Evolutionary conservation across 345 rosid genomes (phyloP).

Genomic region (Turnera subulata): DNA sequence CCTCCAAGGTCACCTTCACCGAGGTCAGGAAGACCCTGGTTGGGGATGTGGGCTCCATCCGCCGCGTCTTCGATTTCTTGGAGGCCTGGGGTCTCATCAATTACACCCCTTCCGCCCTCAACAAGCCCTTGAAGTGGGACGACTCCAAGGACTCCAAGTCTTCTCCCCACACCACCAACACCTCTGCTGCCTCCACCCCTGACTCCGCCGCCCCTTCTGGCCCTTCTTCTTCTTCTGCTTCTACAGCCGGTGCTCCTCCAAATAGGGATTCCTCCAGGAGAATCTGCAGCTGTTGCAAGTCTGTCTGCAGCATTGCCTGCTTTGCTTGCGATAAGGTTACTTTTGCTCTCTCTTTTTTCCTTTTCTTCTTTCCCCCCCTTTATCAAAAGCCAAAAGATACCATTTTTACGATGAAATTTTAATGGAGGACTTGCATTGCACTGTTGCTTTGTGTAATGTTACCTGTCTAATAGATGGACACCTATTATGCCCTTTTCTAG

Average conservation of each 20-base stretch:
- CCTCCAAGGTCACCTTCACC: slow-evolving; percentile 71
- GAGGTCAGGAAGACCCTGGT: slow-evolving; percentile 74
- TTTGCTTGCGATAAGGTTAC: slow-evolving; percentile 80
- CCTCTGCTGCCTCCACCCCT: too few species aligned
- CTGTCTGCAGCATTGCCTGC: slow-evolving; percentile 80
- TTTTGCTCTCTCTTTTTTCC: neutral
- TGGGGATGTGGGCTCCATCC: slow-evolving; percentile 82
- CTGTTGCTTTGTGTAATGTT: too few species aligned
- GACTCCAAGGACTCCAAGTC: slow-evolving; percentile 71
- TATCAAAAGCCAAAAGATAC: too few species aligned
- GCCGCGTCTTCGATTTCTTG: slow-evolving; percentile 86
- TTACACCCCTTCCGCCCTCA: slow-evolving; percentile 41
- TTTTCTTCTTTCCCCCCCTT: slow-evolving; percentile 3
- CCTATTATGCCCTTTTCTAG: too few species aligned
- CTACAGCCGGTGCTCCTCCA: slow-evolving; percentile 16
- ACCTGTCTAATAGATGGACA: too few species aligned
- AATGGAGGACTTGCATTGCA: neutral
- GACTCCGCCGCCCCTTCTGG: slow-evolving; percentile 20
- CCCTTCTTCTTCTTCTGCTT: slow-evolving; percentile 17
- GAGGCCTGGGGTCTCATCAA: slow-evolving; percentile 90
- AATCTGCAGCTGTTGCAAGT: slow-evolving; percentile 76
- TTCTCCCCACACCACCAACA: slow-evolving; percentile 7
- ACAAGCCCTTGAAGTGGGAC: slow-evolving; percentile 82
- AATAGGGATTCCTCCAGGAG: slow-evolving; percentile 48
- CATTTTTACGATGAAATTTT: too few species aligned